Evolutionary conservation across 2,329 filamentous ascomycete genomes (phyloP).

Genomic region (Chaetothyriales sp.): DNA sequence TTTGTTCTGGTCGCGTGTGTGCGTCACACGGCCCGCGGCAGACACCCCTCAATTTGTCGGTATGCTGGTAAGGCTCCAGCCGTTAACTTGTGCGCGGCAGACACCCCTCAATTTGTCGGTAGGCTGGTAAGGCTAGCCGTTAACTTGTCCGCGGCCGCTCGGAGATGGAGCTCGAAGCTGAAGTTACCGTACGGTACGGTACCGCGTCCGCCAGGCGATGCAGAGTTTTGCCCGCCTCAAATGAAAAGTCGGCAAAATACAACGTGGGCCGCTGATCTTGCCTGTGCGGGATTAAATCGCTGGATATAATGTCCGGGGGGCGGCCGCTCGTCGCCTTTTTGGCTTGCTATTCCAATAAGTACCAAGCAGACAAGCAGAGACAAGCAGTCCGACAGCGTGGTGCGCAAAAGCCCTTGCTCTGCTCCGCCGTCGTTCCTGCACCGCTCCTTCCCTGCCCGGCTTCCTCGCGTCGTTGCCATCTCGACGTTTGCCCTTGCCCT

Average conservation of each 20-base stretch:
- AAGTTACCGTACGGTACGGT: too few species aligned
- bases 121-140: too few species aligned
- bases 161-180: too few species aligned
- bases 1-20: too few species aligned
- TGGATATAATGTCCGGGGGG: not conserved
- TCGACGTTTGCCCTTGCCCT: not conserved
- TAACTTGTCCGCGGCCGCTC: too few species aligned
- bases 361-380: not conserved
- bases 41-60: too few species aligned
- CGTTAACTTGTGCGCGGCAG: too few species aligned
- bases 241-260: not conserved
- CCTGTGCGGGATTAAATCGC: not conserved
- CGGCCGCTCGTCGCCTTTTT: not conserved
- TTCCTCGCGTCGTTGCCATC: not conserved
- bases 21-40: too few species aligned
- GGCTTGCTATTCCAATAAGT: not conserved
- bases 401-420: not conserved
- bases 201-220: not conserved
- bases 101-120: too few species aligned
- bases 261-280: not conserved
- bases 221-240: not conserved
- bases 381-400: not conserved
- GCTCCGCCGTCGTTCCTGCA: not conserved
- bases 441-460: not conserved
- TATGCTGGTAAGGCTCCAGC: too few species aligned